Conservation (phyloP, 345 rosid species). For the Nephelium lappaceum region DNA sequence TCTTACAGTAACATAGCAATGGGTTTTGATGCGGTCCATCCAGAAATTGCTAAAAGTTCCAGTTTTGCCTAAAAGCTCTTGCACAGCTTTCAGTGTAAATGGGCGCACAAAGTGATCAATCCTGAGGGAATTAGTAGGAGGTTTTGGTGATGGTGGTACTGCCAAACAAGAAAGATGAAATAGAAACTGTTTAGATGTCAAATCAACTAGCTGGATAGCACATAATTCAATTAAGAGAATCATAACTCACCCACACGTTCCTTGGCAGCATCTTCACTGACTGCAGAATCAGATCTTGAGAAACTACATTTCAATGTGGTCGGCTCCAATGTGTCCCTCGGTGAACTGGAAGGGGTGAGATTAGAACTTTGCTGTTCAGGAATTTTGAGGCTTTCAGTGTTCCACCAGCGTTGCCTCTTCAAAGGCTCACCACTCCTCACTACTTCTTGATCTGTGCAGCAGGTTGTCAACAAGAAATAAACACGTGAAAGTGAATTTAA, state of each 20-base stretch:
- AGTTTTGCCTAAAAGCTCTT: constrained; percentile 89
- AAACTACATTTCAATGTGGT: constrained; percentile 57
- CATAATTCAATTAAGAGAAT: background rate
- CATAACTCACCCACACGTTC: constrained; percentile 81
- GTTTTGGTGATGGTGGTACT: constrained; percentile 89
- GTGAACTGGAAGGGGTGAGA: constrained; percentile 54
- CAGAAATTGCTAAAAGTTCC: constrained; percentile 83
- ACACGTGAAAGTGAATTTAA: background rate
- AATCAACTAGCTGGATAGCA: background rate
- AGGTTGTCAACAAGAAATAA: background rate
- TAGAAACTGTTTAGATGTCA: constrained; percentile 10
- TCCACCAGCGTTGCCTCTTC: constrained; percentile 95
- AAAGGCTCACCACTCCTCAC: constrained; percentile 58
- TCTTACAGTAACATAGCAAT: constrained; percentile 91
- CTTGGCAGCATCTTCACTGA: constrained; percentile 67
- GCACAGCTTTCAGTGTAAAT: constrained; percentile 96
- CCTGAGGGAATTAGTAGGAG: constrained; percentile 79
- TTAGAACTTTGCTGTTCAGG: constrained; percentile 57
- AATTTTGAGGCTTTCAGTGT: constrained; percentile 62
- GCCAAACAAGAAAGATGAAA: constrained; percentile 27
- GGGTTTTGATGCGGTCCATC: constrained; percentile 99
- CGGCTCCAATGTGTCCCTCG: constrained; percentile 47
- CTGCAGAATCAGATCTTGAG: constrained; percentile 64
- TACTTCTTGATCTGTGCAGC: constrained; percentile 69
- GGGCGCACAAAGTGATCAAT: constrained; percentile 94